Base-by-base conservation (phyloP, 2,329 filamentous ascomycete species). In the Rutstroemia sydowiana region DNA sequence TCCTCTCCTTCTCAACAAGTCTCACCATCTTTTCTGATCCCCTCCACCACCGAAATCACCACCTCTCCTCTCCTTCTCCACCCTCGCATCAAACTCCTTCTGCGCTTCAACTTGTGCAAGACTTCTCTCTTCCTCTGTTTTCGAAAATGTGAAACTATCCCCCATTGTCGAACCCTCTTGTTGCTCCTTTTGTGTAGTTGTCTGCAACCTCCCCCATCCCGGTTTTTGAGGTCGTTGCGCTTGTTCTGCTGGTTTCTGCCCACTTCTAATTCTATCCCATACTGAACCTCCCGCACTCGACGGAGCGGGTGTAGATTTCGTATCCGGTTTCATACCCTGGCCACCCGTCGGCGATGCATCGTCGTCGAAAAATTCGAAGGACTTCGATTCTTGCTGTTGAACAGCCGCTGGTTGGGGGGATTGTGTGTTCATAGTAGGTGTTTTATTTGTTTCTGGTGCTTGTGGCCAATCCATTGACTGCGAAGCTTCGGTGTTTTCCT, bases 201-300 rank as follows among this genome's bases (percentile, higher is more conserved):
- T 47, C 45, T 51, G 55, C 30, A 56, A 36, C 47, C 47, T 57
- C 11, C 42, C 16, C 55, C 56, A 59, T 5, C 48, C 51, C 16
- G 51, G 21, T 16, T 51, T 16, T 39, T 39, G 36, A 26, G 31
- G n/a, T 36, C 39, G 30, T 26, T 41, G 48, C 36, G 40, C n/a
- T 42, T 20, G 41, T 31, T 20, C 45, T 42, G 46, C 21, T 9
- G 53, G 37, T 20, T 46, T 55, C 36, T 55, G 51, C 13, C 63
- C 60, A 40, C 57, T 57, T 39, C 65, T 55, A 47, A 67, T 42
- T 42, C 62, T 60, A 1, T 67, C 65, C 65, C 65, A 67, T n/a
- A 61, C 60, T 34, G 65, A 67, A 3, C 58, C 64, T 26, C 39
- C 41, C 5, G 36, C 31, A 3, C 20, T 50, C 4, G 48, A 20